Percentiles rank a stretch among this genome's conserved stretches.
These are phyloP conservation scores for Prunus yedoensis DNA, from an alignment of 331 rosid genomes.

Conservation along the genomic window DNA sequence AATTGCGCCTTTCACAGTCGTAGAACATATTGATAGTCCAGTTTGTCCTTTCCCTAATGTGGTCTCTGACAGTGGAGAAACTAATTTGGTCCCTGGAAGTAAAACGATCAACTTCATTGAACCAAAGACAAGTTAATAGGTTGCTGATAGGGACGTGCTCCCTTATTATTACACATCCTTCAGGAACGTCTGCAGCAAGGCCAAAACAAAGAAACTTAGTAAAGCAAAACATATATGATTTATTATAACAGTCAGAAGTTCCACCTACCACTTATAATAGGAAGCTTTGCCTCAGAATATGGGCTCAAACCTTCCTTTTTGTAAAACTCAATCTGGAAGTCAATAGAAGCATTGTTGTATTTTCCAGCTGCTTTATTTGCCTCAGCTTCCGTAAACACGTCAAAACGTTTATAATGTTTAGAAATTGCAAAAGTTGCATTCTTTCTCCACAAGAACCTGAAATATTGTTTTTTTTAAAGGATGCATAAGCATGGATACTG, in stretches of 20 bases:
- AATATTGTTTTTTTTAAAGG: background rate
- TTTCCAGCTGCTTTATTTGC: conserved; percentile 91
- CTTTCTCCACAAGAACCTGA: conserved; percentile 94
- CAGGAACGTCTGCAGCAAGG: conserved; percentile 86
- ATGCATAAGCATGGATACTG: background rate
- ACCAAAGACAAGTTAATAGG: conserved; percentile 93
- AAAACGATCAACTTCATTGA: conserved; percentile 95
- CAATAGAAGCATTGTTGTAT: conserved; percentile 79
- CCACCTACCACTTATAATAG: conserved; percentile 81
- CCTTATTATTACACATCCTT: conserved; percentile 84
- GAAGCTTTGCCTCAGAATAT: conserved; percentile 82
- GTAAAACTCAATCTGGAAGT: conserved; percentile 80
- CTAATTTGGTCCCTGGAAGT: conserved; percentile 93
- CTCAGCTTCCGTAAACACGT: conserved; percentile 87
- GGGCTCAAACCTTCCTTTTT: conserved; percentile 83
- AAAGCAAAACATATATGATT: conserved; percentile 10
- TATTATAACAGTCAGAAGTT: conserved; percentile 14
- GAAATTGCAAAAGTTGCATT: conserved; percentile 93
- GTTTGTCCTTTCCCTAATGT: conserved; percentile 53
- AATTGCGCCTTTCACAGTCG: conserved; percentile 92
- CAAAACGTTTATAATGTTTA: conserved; percentile 89
- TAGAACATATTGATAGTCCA: conserved; percentile 75
- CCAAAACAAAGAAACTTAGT: conserved; percentile 18
- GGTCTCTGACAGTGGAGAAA: conserved; percentile 81
- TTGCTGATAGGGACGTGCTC: conserved; percentile 94